phyloP scores from a whole-genome alignment of 352 stramenopile genomes.

The Plasmopara muralis region DNA sequence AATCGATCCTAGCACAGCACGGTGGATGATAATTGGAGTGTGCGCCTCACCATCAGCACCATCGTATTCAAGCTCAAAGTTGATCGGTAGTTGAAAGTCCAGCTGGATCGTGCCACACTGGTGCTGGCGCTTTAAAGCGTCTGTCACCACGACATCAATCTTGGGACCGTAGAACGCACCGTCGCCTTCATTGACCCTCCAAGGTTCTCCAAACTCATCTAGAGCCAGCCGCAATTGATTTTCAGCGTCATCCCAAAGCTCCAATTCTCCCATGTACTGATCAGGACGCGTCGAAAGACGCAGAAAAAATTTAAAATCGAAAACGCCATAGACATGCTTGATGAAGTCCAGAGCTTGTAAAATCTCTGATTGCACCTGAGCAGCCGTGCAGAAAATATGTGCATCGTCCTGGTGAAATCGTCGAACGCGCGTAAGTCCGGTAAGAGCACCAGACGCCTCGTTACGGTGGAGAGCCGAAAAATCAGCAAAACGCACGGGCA shows the following conservation, averaged over 20 bases:
- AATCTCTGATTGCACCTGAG: slow-evolving; percentile 96
- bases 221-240: slow-evolving; percentile 64
- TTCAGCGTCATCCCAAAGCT: slow-evolving; percentile 91
- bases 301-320: slow-evolving; percentile 94
- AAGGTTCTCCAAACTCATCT: slow-evolving; percentile 62
- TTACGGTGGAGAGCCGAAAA: slow-evolving; percentile 95
- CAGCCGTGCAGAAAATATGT: slow-evolving; percentile 96
- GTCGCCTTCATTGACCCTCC: slow-evolving; percentile 90
- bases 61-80: slow-evolving; percentile 93
- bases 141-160: slow-evolving; percentile 97
- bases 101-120: slow-evolving; percentile 97
- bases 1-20: slow-evolving; percentile 94
- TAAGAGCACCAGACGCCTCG: slow-evolving; percentile 93
- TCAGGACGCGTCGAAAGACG: slow-evolving; percentile 91
- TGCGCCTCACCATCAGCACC: slow-evolving; percentile 82
- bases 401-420: slow-evolving; percentile 98
- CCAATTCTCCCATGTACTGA: slow-evolving; percentile 91
- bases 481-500: slow-evolving; percentile 92
- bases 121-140: slow-evolving; percentile 94
- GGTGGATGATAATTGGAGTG: slow-evolving; percentile 97
- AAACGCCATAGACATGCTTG: slow-evolving; percentile 91
- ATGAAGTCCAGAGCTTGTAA: slow-evolving; percentile 90
- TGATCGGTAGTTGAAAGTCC: slow-evolving; percentile 97
- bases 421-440: slow-evolving; percentile 94
- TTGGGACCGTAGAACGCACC: slow-evolving; percentile 97